phyloP scores from a whole-genome alignment of 2,329 filamentous ascomycete genomes.

The Metarhizium sp. region DNA sequence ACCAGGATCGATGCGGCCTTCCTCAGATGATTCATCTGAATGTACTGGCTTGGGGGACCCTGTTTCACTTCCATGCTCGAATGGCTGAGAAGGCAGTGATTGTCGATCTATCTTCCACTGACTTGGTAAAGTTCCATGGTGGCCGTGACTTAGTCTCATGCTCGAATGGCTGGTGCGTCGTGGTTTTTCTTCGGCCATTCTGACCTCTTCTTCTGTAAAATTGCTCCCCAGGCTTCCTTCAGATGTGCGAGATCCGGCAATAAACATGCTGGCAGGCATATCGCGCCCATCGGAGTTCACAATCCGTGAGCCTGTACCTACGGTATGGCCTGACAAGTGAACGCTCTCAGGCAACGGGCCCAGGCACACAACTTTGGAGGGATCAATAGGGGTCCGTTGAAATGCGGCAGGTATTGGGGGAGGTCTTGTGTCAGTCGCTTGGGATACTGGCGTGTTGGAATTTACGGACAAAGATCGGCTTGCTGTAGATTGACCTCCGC shows the following conservation, averaged over 20 bases:
- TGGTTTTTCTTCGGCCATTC: conserved; percentile 18
- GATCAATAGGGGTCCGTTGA: conserved; percentile 42
- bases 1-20: conserved; percentile 32
- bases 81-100: neutral
- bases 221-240: conserved; percentile 43
- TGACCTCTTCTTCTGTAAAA: conserved; percentile 45
- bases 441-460: neutral
- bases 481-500: conserved; percentile 4
- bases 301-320: conserved; percentile 5
- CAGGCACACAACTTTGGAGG: conserved; percentile 42
- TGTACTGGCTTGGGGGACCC: neutral
- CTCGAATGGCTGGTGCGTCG: conserved; percentile 13
- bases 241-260: conserved; percentile 10
- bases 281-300: conserved; percentile 4
- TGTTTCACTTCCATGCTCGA: neutral
- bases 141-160: neutral
- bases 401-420: conserved; percentile 13
- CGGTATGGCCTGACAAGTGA: conserved; percentile 15
- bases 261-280: conserved; percentile 2
- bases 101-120: neutral
- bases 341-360: conserved; percentile 44
- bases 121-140: neutral
- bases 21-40: neutral
- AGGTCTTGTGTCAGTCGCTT: neutral
- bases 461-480: conserved; percentile 8